Percentiles rank a stretch among this genome's conserved stretches.
phyloP scores from a whole-genome alignment of 1,139 yeast genomes.

The Zygosaccharomyces sapae region DNA sequence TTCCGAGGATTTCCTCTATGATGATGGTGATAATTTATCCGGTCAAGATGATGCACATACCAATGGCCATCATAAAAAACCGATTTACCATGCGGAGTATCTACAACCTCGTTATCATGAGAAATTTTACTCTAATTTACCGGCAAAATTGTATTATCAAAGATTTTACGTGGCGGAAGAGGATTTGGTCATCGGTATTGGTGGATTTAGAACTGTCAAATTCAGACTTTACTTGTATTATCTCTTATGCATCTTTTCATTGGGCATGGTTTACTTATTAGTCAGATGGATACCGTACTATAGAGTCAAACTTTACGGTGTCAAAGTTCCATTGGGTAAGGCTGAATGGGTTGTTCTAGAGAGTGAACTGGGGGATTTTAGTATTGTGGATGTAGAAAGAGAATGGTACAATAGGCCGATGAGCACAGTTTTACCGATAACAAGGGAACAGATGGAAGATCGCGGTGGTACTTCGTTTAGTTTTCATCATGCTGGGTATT shows the following conservation, averaged over 20 bases:
- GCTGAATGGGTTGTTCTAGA: slow-evolving; percentile 95
- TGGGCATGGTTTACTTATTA: slow-evolving; percentile 69
- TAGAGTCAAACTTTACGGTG: slow-evolving; percentile 65
- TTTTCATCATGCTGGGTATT: slow-evolving; percentile 29
- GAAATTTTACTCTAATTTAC: slow-evolving; percentile 43
- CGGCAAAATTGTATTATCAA: slow-evolving; percentile 53
- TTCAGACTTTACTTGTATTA: slow-evolving; percentile 49
- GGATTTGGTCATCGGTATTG: slow-evolving; percentile 88
- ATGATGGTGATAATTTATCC: slow-evolving; percentile 23
- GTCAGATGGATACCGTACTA: slow-evolving; percentile 83
- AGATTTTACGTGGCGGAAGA: slow-evolving; percentile 92
- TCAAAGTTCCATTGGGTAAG: slow-evolving; percentile 61
- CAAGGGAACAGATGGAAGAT: slow-evolving; percentile 19
- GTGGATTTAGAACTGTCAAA: slow-evolving; percentile 67
- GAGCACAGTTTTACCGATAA: slow-evolving; percentile 54
- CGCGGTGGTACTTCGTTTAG: slow-evolving; percentile 16
- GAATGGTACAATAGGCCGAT: slow-evolving; percentile 65
- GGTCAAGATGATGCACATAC: slow-evolving; percentile 27
- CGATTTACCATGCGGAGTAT: slow-evolving; percentile 29
- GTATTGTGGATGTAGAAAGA: slow-evolving; percentile 52
- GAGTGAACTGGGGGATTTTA: slow-evolving; percentile 85
- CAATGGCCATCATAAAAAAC: slow-evolving; percentile 23
- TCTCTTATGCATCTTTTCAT: slow-evolving; percentile 51
- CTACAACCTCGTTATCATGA: slow-evolving; percentile 40
- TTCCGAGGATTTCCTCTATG: slow-evolving; percentile 23